Evolutionary conservation across 805 yeast genomes (phyloP).

Genomic region (Monosporozyma unispora): DNA sequence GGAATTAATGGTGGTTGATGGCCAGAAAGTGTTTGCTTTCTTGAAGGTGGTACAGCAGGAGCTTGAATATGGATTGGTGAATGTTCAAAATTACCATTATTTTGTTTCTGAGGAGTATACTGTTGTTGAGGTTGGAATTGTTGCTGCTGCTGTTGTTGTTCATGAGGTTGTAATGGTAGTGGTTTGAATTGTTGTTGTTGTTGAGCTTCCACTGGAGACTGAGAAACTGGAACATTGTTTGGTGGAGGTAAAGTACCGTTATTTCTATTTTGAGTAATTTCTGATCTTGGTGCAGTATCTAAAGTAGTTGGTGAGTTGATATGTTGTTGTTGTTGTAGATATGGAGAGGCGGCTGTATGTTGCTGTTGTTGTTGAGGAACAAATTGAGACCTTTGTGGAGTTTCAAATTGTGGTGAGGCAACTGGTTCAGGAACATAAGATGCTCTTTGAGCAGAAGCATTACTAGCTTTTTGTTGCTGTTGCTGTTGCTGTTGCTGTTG

Average conservation of each 20-base stretch:
- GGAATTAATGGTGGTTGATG: constrained; percentile 9
- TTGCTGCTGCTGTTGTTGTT: neutral
- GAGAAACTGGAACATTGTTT: constrained; percentile 21
- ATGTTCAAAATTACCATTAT: constrained; percentile 5
- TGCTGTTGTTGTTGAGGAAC: neutral
- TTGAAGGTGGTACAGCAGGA: constrained; percentile 52
- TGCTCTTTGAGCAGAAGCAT: neutral
- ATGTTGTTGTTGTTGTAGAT: neutral
- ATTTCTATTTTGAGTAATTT: neutral
- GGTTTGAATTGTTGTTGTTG: constrained; percentile 18
- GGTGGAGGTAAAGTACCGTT: neutral
- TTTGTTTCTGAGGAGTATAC: constrained; percentile 17
- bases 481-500: neutral
- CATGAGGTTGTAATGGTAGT: constrained; percentile 14
- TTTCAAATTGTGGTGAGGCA: neutral
- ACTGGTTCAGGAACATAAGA: neutral
- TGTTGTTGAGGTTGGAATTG: constrained; percentile 3
- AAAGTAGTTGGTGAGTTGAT: neutral
- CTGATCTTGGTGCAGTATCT: neutral
- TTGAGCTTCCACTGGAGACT: constrained; percentile 32
- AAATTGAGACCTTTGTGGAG: neutral
- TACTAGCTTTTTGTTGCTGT: neutral
- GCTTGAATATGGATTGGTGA: constrained; percentile 30
- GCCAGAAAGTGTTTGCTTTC: constrained; percentile 29
- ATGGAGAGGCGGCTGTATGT: neutral